A percentile compares a stretch with the other conserved stretches of the same genome.
These are phyloP conservation scores for Candida loeiensis DNA, from an alignment of 805 yeast species.

Conservation along the genomic window DNA sequence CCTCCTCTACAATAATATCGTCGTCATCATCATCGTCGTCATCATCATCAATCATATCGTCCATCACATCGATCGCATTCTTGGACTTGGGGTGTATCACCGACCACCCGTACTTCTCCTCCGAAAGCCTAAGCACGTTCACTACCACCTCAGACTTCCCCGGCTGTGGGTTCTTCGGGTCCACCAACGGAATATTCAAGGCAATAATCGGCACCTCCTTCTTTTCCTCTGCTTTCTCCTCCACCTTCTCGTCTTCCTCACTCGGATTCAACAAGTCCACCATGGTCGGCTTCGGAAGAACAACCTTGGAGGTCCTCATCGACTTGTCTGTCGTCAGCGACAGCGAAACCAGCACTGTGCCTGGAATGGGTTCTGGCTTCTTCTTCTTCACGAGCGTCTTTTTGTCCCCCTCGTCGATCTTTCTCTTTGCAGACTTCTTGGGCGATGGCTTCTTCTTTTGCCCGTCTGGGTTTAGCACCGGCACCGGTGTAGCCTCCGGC, in stretches of 20 bases:
- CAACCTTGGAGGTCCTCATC: constrained; percentile 1
- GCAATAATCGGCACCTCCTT: constrained; percentile 46
- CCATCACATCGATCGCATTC: constrained; percentile 51
- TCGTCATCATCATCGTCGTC: constrained; percentile 44
- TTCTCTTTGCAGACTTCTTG: constrained; percentile 7
- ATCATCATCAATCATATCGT: constrained; percentile 49
- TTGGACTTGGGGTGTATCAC: constrained; percentile 64
- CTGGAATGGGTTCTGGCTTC: constrained; percentile 12
- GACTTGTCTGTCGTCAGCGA: constrained; percentile 22
- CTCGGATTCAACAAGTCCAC: constrained; percentile 15
- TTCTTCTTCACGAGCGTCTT: constrained; percentile 13
- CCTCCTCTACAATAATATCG: constrained; percentile 15
- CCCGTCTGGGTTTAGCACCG: constrained; percentile 2
- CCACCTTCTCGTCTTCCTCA: constrained; percentile 10
- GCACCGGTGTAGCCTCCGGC: constrained; percentile 15
- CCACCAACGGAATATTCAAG: constrained; percentile 49
- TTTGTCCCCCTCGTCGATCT: constrained; percentile 7
- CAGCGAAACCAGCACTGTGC: constrained; percentile 18
- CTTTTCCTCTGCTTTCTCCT: constrained; percentile 5
- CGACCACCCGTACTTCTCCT: constrained; percentile 81
- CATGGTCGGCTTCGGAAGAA: constrained; percentile 18
- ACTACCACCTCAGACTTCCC: constrained; percentile 64
- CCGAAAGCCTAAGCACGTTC: constrained; percentile 70
- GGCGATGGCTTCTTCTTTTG: constrained; percentile 10
- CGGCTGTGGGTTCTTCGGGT: constrained; percentile 46